Percentiles rank a stretch among this genome's conserved stretches.
These are phyloP conservation scores for Fusarium newnesense DNA, from an alignment of 2,329 filamentous ascomycete species.

Conservation along the genomic window DNA sequence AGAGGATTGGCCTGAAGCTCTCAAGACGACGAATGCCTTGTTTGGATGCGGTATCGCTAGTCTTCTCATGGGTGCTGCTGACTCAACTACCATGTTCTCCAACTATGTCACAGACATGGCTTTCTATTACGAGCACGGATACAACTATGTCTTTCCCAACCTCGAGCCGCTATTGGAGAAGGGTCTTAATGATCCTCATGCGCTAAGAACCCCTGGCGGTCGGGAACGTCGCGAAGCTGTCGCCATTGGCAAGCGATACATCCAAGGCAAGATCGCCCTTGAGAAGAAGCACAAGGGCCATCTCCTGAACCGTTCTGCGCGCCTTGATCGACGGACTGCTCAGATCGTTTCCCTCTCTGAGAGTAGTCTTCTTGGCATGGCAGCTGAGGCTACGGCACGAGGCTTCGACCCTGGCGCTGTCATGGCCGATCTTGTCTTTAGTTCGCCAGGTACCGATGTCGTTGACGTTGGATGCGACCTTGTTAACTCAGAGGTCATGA, in stretches of 20 bases:
- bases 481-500: slow-evolving; percentile 40
- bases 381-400: slow-evolving; percentile 34
- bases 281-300: slow-evolving; percentile 35
- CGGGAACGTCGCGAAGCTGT: slow-evolving; percentile 36
- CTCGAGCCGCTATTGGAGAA: slow-evolving; percentile 33
- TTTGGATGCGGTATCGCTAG: slow-evolving; percentile 40
- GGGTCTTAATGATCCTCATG: slow-evolving; percentile 31
- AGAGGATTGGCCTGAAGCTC: slow-evolving; percentile 35
- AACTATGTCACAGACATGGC: slow-evolving; percentile 41
- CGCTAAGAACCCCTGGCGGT: slow-evolving; percentile 31
- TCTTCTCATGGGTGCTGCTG: slow-evolving; percentile 38
- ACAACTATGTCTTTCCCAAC: slow-evolving; percentile 40
- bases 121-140: slow-evolving; percentile 40
- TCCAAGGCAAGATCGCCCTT: slow-evolving; percentile 38
- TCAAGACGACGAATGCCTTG: slow-evolving; percentile 38
- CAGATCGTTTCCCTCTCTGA: slow-evolving; percentile 40
- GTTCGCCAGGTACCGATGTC: slow-evolving; percentile 41
- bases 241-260: slow-evolving; percentile 35
- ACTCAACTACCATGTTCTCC: slow-evolving; percentile 38
- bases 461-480: slow-evolving; percentile 39
- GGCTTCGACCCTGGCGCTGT: slow-evolving; percentile 37
- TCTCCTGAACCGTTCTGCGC: slow-evolving; percentile 28
- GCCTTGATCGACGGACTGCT: slow-evolving; percentile 28
- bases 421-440: slow-evolving; percentile 39
- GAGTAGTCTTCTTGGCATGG: slow-evolving; percentile 40